phyloP scores from a whole-genome alignment of 345 rosid genomes.

The Punica granatum region DNA sequence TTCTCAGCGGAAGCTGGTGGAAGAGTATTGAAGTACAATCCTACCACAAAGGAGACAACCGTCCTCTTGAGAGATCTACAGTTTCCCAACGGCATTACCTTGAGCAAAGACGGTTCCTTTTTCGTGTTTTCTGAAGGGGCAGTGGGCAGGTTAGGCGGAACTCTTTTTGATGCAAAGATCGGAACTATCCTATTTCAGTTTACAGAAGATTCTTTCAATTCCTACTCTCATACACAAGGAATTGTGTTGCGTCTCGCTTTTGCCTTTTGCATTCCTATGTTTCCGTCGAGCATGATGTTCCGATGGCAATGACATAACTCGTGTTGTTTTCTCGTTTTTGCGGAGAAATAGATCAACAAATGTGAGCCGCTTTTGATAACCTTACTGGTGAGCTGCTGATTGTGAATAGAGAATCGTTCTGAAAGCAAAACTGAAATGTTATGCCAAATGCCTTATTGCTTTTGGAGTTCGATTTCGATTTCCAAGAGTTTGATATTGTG shows the following conservation, averaged over 20 bases:
- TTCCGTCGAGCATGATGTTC: not conserved
- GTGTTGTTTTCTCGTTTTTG: too few species aligned
- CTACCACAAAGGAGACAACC: constrained; percentile 45
- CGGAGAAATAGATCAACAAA: too few species aligned
- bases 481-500: too few species aligned
- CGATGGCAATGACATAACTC: too few species aligned
- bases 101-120: constrained; percentile 83
- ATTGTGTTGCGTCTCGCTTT: too few species aligned
- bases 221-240: too few species aligned
- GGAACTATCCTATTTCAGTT: not conserved
- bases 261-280: too few species aligned
- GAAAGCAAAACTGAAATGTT: not conserved
- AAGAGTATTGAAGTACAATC: constrained; percentile 73
- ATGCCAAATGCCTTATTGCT: too few species aligned
- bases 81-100: constrained; percentile 79
- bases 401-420: not conserved
- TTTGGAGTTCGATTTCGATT: too few species aligned
- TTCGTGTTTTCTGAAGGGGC: constrained; percentile 59
- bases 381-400: too few species aligned
- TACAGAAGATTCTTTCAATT: too few species aligned
- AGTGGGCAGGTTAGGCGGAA: constrained; percentile 49
- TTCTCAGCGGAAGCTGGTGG: constrained; percentile 66
- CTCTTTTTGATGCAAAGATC: not conserved
- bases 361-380: too few species aligned
- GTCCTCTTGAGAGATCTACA: constrained; percentile 58